phyloP scores from a whole-genome alignment of 2,329 filamentous ascomycete species.

The Cordyceps pruinosa region DNA sequence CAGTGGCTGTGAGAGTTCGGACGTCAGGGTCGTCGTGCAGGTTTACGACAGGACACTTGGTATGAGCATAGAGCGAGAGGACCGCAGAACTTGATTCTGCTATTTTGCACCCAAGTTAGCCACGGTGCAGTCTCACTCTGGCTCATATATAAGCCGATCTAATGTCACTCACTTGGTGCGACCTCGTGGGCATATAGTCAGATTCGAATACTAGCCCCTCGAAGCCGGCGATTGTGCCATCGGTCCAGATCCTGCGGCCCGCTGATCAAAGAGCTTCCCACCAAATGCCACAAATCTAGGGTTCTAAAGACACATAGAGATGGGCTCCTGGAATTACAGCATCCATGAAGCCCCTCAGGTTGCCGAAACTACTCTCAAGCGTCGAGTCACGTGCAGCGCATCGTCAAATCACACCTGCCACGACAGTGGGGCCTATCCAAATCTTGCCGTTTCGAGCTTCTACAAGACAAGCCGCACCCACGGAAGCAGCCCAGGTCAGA shows the following conservation, averaged over 20 bases:
- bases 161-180: conserved; percentile 12
- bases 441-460: conserved; percentile 11
- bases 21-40: background rate
- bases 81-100: background rate
- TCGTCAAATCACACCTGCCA: conserved; percentile 8
- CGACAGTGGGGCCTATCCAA: conserved; percentile 2
- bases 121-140: conserved; percentile 1
- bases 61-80: background rate
- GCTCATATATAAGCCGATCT: conserved; percentile 8
- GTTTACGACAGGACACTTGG: background rate
- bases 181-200: background rate
- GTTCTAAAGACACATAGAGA: background rate
- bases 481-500: background rate
- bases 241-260: background rate
- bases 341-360: conserved; percentile 12
- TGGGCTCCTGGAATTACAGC: conserved; percentile 3
- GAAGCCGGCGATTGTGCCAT: background rate
- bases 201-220: background rate
- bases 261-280: background rate
- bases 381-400: conserved; percentile 7
- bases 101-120: background rate
- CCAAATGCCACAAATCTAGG: background rate
- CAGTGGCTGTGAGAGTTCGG: conserved; percentile 6
- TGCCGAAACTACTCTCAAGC: conserved; percentile 11
- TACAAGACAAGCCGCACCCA: background rate